A percentile compares a stretch with the other conserved stretches of the same genome.
Conservation (phyloP, 306 rosid genomes). For the Pterocarpus santalinus region DNA sequence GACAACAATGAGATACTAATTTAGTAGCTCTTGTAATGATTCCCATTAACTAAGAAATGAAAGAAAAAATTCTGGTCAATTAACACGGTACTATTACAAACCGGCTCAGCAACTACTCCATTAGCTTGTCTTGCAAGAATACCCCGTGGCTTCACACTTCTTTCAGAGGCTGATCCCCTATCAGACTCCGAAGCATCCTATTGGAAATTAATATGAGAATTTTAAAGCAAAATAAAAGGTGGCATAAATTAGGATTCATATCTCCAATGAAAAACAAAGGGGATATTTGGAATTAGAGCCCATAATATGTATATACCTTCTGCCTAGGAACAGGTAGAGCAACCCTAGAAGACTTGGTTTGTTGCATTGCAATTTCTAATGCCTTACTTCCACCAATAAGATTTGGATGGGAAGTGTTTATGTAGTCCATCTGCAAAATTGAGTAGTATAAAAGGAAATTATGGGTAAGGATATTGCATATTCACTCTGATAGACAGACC, state of each 20-base stretch:
- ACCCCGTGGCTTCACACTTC: slow-evolving; percentile 75
- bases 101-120: slow-evolving; percentile 87
- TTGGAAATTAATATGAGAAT: slow-evolving; percentile 28
- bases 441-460: slow-evolving; percentile 20
- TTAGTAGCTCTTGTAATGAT: slow-evolving; percentile 15
- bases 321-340: slow-evolving; percentile 68
- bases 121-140: slow-evolving; percentile 88
- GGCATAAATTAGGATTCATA: slow-evolving; percentile 2
- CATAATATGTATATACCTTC: slow-evolving; percentile 62
- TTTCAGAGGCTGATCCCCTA: slow-evolving; percentile 81
- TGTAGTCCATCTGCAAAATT: slow-evolving; percentile 92
- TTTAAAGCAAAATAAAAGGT: background rate
- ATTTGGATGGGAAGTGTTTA: slow-evolving; percentile 97
- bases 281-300: slow-evolving; percentile 34
- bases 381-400: slow-evolving; percentile 98
- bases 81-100: slow-evolving; percentile 49
- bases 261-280: slow-evolving; percentile 31
- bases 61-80: slow-evolving; percentile 7
- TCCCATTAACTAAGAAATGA: background rate
- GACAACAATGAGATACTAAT: slow-evolving; percentile 20
- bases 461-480: slow-evolving; percentile 29
- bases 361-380: slow-evolving; percentile 80
- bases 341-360: slow-evolving; percentile 76
- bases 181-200: slow-evolving; percentile 89
- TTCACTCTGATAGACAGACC: slow-evolving; percentile 34